Conservation (phyloP, 2,329 filamentous ascomycete genomes). For the Geosmithia putterillii region DNA sequence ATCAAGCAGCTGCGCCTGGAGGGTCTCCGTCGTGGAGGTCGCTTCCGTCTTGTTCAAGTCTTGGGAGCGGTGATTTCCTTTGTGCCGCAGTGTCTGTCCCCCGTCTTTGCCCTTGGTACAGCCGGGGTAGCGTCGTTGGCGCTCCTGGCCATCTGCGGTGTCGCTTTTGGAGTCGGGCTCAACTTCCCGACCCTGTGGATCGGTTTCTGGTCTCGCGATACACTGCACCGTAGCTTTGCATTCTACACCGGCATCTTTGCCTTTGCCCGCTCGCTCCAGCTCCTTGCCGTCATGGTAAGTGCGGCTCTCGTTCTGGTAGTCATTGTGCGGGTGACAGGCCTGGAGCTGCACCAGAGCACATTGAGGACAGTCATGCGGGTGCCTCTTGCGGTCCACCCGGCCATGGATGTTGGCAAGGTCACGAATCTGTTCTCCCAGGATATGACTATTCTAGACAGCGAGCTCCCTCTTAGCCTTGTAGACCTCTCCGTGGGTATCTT, state of each 20-base stretch:
- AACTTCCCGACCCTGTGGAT: slow-evolving; percentile 24
- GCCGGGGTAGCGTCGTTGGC: neutral
- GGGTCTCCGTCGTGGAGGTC: slow-evolving; percentile 8
- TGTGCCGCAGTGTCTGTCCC: slow-evolving; percentile 16
- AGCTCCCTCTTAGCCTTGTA: slow-evolving; percentile 19
- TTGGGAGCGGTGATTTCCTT: slow-evolving; percentile 9
- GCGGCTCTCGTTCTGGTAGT: slow-evolving; percentile 9
- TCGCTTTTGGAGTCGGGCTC: slow-evolving; percentile 10
- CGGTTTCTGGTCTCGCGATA: slow-evolving; percentile 25
- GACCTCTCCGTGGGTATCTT: slow-evolving; percentile 14
- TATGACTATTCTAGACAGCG: slow-evolving; percentile 24
- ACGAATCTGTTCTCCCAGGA: slow-evolving; percentile 34
- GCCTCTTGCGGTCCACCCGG: slow-evolving; percentile 26
- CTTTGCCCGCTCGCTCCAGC: slow-evolving; percentile 7
- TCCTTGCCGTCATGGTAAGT: slow-evolving; percentile 8
- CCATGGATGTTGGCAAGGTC: slow-evolving; percentile 25
- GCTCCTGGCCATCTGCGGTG: neutral
- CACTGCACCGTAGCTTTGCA: slow-evolving; percentile 5
- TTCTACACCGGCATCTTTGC: slow-evolving; percentile 20
- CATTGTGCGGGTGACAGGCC: slow-evolving; percentile 16
- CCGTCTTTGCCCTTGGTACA: slow-evolving; percentile 9
- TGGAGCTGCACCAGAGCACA: slow-evolving; percentile 16
- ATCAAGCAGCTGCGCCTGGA: slow-evolving; percentile 7
- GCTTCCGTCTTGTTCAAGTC: slow-evolving; percentile 7
- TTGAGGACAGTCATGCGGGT: slow-evolving; percentile 21